Evolutionary conservation across 2,329 filamentous ascomycete species (phyloP), one percentile per base, ranked within the genome.

Genomic region (Parasarocladium wereldwijsianum): DNA sequence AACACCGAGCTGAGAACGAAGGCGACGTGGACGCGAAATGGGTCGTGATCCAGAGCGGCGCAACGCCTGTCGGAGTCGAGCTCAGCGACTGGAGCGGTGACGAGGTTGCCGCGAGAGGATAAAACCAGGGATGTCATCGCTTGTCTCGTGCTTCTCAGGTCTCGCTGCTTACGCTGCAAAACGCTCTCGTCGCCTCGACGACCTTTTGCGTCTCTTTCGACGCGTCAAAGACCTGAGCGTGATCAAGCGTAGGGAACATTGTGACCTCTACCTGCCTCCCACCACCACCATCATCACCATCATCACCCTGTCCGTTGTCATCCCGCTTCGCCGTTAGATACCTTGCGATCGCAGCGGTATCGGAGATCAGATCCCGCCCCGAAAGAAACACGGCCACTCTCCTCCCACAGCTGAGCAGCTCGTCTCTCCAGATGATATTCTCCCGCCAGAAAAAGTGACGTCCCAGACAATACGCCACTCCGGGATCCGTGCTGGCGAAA

Each of bases 401-500:
- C 20, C 55, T 46, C 15, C 37, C 16, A 24, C 36, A 34, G 15
- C 22, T 26, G 20, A 62, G 37, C 26, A 81, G 47, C 36, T 79
- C 71, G 27, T 80, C 70, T 39, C 69, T 71, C 76, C 77, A 83
- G 6, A 79, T 51, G 22, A 78, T 69, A 38, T 76, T 80, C 39
- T 81, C 64, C 16, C 60, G 60, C 78, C 77, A 83, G 50, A 79
- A 80, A 51, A 83, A 81, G 40, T 74, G 64, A 3, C 76, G 56
- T 0, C 64, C 67, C 1, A 83, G 54, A 8, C 68, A 71, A 33
- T 76, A 64, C 8, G 76, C 66, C 3, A 79, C 70, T 3, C 72
- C 72, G 17, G 72, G 68, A 39, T 83, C 77, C 32, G 64, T 74
- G 25, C 64, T 70, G 5, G 71, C 77, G 44, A 80, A 81, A 41